Evolutionary conservation across 495 filamentous ascomycete genomes (phyloP).

Genomic region (Talaromyces thailandensis): DNA sequence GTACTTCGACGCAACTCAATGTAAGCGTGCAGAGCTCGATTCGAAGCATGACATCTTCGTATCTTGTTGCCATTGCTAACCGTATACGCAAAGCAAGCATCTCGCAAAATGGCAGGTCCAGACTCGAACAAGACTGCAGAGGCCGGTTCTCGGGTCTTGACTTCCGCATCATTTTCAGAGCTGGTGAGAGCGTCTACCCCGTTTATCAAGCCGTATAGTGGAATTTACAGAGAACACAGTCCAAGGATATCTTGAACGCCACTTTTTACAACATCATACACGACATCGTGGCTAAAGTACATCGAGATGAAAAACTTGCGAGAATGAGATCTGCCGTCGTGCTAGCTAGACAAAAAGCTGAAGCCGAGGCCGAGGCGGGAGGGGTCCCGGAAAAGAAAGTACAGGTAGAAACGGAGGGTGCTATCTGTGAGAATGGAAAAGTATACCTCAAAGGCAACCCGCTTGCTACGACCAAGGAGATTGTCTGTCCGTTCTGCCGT

Average conservation of each 20-base stretch:
- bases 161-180: slow-evolving; percentile 36
- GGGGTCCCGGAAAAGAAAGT: slow-evolving; percentile 28
- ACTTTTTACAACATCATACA: slow-evolving; percentile 65
- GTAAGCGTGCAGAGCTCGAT: not conserved
- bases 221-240: slow-evolving; percentile 18
- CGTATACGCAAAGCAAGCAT: not conserved
- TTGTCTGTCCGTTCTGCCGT: slow-evolving; percentile 56
- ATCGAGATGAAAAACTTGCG: slow-evolving; percentile 65
- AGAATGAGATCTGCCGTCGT: slow-evolving; percentile 67
- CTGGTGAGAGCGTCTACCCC: slow-evolving; percentile 23
- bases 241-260: slow-evolving; percentile 53
- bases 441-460: slow-evolving; percentile 70
- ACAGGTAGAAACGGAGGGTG: slow-evolving; percentile 58
- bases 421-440: slow-evolving; percentile 62
- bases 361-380: slow-evolving; percentile 35
- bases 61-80: not conserved
- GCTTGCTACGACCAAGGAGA: slow-evolving; percentile 60
- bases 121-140: slow-evolving; percentile 2
- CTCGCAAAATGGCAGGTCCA: not conserved
- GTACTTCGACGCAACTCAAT: not conserved
- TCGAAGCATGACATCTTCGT: not conserved
- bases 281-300: slow-evolving; percentile 59
- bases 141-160: slow-evolving; percentile 5
- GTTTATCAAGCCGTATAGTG: not conserved
- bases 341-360: slow-evolving; percentile 56